Conservation (phyloP, 768 basidiomycete species). For the Russula compacta region DNA sequence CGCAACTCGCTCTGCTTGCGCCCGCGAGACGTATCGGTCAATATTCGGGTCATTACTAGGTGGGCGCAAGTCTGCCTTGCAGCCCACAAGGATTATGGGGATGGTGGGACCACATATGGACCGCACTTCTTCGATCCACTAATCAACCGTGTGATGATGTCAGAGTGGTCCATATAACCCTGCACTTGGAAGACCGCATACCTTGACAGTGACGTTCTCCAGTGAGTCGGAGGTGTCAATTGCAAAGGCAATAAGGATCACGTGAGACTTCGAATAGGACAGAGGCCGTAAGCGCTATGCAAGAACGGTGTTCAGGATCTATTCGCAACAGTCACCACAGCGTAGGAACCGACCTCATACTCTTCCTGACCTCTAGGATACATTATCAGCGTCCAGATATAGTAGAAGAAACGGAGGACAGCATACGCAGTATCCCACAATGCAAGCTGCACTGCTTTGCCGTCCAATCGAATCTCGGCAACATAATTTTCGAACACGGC, state of each 20-base stretch:
- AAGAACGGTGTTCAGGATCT: slow-evolving; percentile 5
- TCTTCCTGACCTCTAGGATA: slow-evolving; percentile 86
- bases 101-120: slow-evolving; percentile 89
- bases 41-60: slow-evolving; percentile 38
- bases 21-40: slow-evolving; percentile 57
- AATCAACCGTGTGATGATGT: not conserved
- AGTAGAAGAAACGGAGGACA: slow-evolving; percentile 1
- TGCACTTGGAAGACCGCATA: slow-evolving; percentile 24
- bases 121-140: slow-evolving; percentile 99
- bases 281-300: slow-evolving; percentile 82
- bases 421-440: slow-evolving; percentile 99
- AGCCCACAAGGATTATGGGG: slow-evolving; percentile 92
- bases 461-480: slow-evolving; percentile 94
- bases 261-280: slow-evolving; percentile 97
- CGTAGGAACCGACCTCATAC: slow-evolving; percentile 64
- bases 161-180: not conserved
- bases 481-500: slow-evolving; percentile 99
- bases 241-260: slow-evolving; percentile 95
- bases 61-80: slow-evolving; percentile 88
- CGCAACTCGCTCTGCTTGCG: slow-evolving; percentile 77
- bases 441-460: slow-evolving; percentile 94
- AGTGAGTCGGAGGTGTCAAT: slow-evolving; percentile 95
- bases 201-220: slow-evolving; percentile 93
- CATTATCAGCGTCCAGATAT: slow-evolving; percentile 1
- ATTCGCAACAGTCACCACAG: not conserved